Percentiles rank a stretch among this genome's conserved stretches.
phyloP scores from a whole-genome alignment of 2,329 filamentous ascomycete species.

The Rutstroemia sp. region DNA sequence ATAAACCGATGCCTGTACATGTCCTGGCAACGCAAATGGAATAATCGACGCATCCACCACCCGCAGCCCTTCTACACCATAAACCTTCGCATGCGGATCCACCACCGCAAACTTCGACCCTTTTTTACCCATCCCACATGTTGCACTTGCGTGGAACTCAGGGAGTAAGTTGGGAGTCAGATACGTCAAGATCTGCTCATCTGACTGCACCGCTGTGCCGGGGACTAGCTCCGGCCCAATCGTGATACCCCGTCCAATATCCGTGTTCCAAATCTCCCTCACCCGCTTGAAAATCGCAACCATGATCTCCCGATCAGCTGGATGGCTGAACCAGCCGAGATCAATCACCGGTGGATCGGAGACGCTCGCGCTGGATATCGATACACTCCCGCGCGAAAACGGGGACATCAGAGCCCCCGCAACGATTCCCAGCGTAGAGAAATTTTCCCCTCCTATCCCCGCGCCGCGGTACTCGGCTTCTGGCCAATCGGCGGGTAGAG shows the following conservation, averaged over 20 bases:
- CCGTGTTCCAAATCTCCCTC: slow-evolving; percentile 24
- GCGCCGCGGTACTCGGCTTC: slow-evolving; percentile 12
- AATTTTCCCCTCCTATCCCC: not conserved
- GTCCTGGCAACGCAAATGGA: slow-evolving; percentile 7
- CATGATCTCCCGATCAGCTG: slow-evolving; percentile 36
- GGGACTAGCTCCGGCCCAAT: not conserved
- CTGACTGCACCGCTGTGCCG: not conserved
- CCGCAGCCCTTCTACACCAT: not conserved
- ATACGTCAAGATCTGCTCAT: not conserved
- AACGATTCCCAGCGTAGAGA: not conserved
- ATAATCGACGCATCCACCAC: slow-evolving; percentile 6
- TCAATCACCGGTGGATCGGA: slow-evolving; percentile 32
- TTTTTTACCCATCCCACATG: slow-evolving; percentile 2
- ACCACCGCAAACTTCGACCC: slow-evolving; percentile 1
- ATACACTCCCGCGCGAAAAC: slow-evolving; percentile 28
- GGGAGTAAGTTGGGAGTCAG: not conserved
- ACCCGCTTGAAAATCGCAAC: slow-evolving; percentile 36
- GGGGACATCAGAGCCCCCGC: slow-evolving; percentile 31
- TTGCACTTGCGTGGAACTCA: slow-evolving; percentile 1
- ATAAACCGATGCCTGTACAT: slow-evolving; percentile 7
- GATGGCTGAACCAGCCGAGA: slow-evolving; percentile 38
- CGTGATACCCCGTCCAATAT: not conserved
- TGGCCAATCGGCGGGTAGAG: slow-evolving; percentile 10
- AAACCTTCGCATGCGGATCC: not conserved
- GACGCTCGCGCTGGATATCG: slow-evolving; percentile 29